Conservation (phyloP, 148 eudicot genomes). For the Rhododendron molle region DNA sequence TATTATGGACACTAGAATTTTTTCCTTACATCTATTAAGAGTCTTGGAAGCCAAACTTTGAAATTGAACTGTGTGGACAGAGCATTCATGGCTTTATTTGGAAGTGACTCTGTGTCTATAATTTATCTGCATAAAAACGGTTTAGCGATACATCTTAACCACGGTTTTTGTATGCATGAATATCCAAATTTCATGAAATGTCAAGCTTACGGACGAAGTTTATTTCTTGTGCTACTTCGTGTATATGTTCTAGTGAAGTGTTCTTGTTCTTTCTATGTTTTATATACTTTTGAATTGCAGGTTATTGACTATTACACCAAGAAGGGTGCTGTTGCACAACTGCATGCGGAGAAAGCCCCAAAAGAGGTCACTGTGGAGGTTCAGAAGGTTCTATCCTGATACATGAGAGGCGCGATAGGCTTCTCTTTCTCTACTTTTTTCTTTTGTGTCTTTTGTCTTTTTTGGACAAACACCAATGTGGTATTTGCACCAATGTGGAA, state of each 20-base stretch:
- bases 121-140: not conserved
- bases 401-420: not conserved
- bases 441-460: not conserved
- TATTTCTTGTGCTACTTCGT: not conserved
- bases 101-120: not conserved
- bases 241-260: not conserved
- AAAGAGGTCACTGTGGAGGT: constrained; percentile 37
- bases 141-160: not conserved
- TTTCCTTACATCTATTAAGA: not conserved
- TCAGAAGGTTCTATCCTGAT: constrained; percentile 36
- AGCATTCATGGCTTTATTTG: not conserved
- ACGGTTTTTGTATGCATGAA: not conserved
- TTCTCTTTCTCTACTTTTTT: not conserved
- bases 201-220: not conserved
- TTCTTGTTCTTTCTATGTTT: not conserved
- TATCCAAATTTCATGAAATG: not conserved
- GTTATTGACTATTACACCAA: constrained; percentile 60
- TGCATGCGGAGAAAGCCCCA: constrained; percentile 64
- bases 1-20: not conserved
- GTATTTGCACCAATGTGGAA: not conserved
- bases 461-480: not conserved
- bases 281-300: constrained; percentile 13
- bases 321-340: constrained; percentile 62
- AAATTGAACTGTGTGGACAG: not conserved
- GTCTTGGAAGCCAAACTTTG: not conserved